Percentiles rank a stretch among this genome's conserved stretches.
Conservation (phyloP, 345 rosid species). For the Eucalyptus globulus region DNA sequence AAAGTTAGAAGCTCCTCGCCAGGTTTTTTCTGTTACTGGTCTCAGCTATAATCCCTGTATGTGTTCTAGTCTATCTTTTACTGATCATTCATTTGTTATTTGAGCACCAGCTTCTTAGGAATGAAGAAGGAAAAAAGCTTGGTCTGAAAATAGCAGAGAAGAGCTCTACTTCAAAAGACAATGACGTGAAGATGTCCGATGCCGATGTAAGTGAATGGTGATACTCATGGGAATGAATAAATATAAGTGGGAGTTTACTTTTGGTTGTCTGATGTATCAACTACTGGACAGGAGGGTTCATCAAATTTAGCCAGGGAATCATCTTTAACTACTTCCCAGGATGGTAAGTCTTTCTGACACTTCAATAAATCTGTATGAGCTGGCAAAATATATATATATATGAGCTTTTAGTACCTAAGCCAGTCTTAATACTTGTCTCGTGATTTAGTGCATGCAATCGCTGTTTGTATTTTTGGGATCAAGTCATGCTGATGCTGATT, state of each 20-base stretch:
- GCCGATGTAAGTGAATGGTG: slow-evolving; percentile 42
- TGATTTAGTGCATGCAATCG: not conserved
- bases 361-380: not conserved
- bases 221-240: not conserved
- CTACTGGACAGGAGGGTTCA: slow-evolving; percentile 60
- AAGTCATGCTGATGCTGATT: not conserved
- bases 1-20: slow-evolving; percentile 77
- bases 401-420: not conserved
- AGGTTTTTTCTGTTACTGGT: slow-evolving; percentile 15
- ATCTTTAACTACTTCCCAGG: slow-evolving; percentile 31
- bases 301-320: slow-evolving; percentile 56
- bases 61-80: not conserved
- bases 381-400: too few relatives aligned
- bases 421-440: not conserved
- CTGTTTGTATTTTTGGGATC: not conserved
- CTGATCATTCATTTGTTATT: not conserved
- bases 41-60: not conserved
- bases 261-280: not conserved
- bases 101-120: slow-evolving; percentile 53
- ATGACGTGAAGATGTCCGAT: slow-evolving; percentile 65
- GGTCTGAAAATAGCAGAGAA: slow-evolving; percentile 53
- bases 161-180: slow-evolving; percentile 40
- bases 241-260: not conserved
- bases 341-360: slow-evolving; percentile 30
- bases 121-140: slow-evolving; percentile 79